Base-by-base conservation (phyloP, 75 land plant species). In the Sequoiadendron giganteum region DNA sequence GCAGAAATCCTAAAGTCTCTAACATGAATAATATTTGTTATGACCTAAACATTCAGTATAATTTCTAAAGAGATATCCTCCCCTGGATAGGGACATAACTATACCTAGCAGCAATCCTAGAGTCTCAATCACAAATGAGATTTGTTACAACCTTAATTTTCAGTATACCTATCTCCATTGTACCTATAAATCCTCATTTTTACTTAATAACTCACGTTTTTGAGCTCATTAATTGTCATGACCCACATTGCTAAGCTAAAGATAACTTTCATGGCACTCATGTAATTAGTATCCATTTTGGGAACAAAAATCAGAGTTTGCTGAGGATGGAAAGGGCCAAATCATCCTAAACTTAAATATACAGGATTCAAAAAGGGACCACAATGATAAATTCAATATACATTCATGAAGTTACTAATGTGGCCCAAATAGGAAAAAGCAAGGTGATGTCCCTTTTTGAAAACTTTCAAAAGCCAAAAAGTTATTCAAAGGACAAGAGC, bases 261-360 rank as follows among this genome's bases (percentile, higher is more conserved):
- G 21, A 28, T 19, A 58, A 58, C 25, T 54, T 54, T 15, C 1
- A 54, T 54, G 16, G 16, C 14, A 1, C 16, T 54, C 55, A 54
- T 54, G 55, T 45, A 45, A 45, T 7, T 45, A 42, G 13, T 49
- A 49, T 49, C 54, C 54, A 9, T 6, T 49, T 49, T 49, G 54
- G 54, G 54, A 49, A 10, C 54, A 56, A 16, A 58, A 58, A 58
- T 58, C 19, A 58, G 65, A 58, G 25, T 58, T 18, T 58, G 25
- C 65, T 19, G 3, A 58, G 28, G 65, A 58, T 3, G 65, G 21
- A 58, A 56, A 58, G 21, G 25, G 0, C 7, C 65, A 58, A 58
- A 58, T 58, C 65, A 58, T 58, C 65, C 65, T 58, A 4, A 49
- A 10, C 99, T 36, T 36, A 93, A 58, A 58, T 5, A 3, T 19